Evolutionary conservation across 2,329 filamentous ascomycete genomes (phyloP), one percentile per base, ranked within the genome.

Genomic region (Epichloe sp.): DNA sequence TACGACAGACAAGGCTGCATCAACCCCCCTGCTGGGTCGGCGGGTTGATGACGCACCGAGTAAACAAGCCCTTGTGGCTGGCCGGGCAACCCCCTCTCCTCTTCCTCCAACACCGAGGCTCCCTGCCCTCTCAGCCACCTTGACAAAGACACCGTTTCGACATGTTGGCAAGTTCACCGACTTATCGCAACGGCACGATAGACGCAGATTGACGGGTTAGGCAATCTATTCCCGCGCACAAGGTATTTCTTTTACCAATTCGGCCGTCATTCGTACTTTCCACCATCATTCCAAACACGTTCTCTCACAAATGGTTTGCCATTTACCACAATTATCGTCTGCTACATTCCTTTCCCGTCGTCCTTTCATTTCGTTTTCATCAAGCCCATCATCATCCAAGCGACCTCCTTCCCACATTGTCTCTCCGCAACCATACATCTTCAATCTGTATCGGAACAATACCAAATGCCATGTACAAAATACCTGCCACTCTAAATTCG

Each of bases 41-140:
- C 11, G 11, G 5, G 15, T 23, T 23, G 47, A 60, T 67, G 63
- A 66, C 64, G 62, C 66, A 61, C 56, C 36, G 58, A 60, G 62
- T 65, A 65, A 67, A 63, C 38, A 65, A 31, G 31, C 7, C 3
- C 3, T 11, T 14, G 5, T 12, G n/a, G 42, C 51, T 55, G 52
- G 47, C 56, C 56, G 21, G 44, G 52, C 57, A 59, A 59, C 56
- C 51, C 52, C 48, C 3, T 21, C 55, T 47, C 17, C 43, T 8
- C 43, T 44, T 5, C 17, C 5, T 43, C 53, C 48, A n/a, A 8
- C 37, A 17, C 15, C n/a, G 12, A 6, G 6, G 37, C n/a, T n/a
- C 37, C 6, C 37, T 40, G 38, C 8, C 15, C 38, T 41, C 17
- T 41, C 26, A 3, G 26, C 26, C 26, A 10, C 8, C 26, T 31